phyloP scores from a whole-genome alignment of 106 monocot genomes.

The Dactylorhiza incarnata region DNA sequence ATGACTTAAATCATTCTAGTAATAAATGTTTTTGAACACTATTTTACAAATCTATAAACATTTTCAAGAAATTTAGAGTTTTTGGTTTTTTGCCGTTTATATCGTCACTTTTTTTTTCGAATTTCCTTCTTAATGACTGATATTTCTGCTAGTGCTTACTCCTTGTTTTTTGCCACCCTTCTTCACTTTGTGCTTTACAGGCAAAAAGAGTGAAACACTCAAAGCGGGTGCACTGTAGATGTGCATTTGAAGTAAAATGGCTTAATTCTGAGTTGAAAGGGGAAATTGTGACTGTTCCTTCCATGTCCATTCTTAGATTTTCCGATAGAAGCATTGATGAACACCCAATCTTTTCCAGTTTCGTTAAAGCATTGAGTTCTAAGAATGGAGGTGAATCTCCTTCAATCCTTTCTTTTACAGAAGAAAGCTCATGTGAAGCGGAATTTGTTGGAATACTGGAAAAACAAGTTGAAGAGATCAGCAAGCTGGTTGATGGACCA shows the following conservation, averaged over 20 bases:
- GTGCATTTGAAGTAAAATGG: conserved; percentile 56
- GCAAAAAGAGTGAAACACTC: conserved; percentile 49
- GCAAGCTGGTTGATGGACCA: conserved; percentile 27
- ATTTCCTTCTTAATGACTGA: background rate
- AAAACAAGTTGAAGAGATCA: conserved; percentile 49
- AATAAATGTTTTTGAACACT: background rate
- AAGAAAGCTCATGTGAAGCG: conserved; percentile 24
- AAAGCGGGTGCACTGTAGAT: conserved; percentile 48
- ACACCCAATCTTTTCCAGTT: conserved; percentile 32
- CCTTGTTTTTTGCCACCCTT: background rate
- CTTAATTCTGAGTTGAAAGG: conserved; percentile 25
- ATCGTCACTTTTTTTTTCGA: background rate
- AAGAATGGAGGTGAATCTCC: conserved; percentile 13
- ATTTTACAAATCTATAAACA: background rate
- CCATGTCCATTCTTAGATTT: conserved; percentile 34
- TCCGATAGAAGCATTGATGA: conserved; percentile 31
- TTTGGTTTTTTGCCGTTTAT: background rate
- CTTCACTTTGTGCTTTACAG: conserved; percentile 21
- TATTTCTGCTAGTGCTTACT: background rate
- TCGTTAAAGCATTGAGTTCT: conserved; percentile 25
- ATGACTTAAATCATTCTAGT: background rate
- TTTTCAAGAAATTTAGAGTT: background rate
- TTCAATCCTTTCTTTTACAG: conserved; percentile 13
- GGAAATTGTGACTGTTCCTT: conserved; percentile 32
- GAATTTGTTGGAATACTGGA: conserved; percentile 29